phyloP scores from a whole-genome alignment of 2,329 filamentous ascomycete species.

The Claviceps pazoutovae region DNA sequence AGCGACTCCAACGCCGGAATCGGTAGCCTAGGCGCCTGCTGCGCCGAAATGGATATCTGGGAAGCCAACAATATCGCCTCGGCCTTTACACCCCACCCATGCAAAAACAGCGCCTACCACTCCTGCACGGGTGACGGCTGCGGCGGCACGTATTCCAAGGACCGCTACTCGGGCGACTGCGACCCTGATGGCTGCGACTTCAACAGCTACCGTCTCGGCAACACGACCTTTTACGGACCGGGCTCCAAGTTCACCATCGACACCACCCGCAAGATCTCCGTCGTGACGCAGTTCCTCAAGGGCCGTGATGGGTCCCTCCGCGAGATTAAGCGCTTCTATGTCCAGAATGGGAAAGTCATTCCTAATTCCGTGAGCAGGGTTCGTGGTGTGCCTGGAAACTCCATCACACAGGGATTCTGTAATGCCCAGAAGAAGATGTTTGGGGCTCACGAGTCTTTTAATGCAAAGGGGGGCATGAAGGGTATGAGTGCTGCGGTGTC shows the following conservation, averaged over 20 bases:
- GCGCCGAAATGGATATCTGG: constrained; percentile 49
- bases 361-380: constrained; percentile 12
- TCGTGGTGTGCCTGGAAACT: constrained; percentile 25
- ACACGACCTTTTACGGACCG: constrained; percentile 48
- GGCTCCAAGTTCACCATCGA: constrained; percentile 40
- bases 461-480: constrained; percentile 40
- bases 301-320: constrained; percentile 35
- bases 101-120: constrained; percentile 33
- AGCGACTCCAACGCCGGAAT: constrained; percentile 41
- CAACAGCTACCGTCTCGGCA: constrained; percentile 54
- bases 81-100: constrained; percentile 53
- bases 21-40: constrained; percentile 41
- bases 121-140: constrained; percentile 37
- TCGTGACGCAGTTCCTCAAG: constrained; percentile 50
- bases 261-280: constrained; percentile 45
- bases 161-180: constrained; percentile 48
- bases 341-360: constrained; percentile 47
- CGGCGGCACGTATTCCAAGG: constrained; percentile 35
- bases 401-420: constrained; percentile 46
- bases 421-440: constrained; percentile 42
- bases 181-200: constrained; percentile 60
- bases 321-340: constrained; percentile 51
- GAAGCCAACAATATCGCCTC: constrained; percentile 54
- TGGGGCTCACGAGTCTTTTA: constrained; percentile 39
- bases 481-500: constrained; percentile 35